Base-by-base conservation (phyloP, 2,329 filamentous ascomycete species). In the Phoma sp. region DNA sequence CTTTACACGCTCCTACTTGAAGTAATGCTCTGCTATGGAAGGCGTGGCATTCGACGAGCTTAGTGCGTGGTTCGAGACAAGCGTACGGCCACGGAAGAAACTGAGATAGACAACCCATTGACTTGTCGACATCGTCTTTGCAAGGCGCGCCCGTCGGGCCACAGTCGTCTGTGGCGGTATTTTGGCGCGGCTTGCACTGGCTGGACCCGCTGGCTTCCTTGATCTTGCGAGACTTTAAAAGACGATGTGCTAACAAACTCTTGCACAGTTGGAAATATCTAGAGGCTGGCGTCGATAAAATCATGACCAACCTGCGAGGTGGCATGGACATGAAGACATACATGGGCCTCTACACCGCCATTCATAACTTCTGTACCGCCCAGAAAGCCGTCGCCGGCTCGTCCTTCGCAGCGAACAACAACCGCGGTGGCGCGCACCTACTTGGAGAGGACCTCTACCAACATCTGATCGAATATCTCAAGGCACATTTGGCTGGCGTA, bases 281-380 rank as follows among this genome's bases (percentile, higher is more conserved):
- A 47, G 89, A 97, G 76, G 83, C 84, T 58, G 93, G 94, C 62
- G 92, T 99, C 65, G 87, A 92, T 63, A 91, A 89, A 74, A 96
- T 99, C 72, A 98, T 99, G 94, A 86, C 87, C 66, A 90, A 96
- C 71, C 83, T 98, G 25, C 90, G 94, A 70, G 89, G 92, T 63
- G 95, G 95, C 58, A 90, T 99, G 78, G 93, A 97, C 71, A 92
- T 98, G 88, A 86, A 89, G 68, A 94, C 91, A 82, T 98, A 98
- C 78, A 97, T 98, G 94, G 92, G 91, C 52, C 87, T 97, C 57
- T 98, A 98, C 79, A 97, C 94, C 48, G 92, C 93, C 58, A 95
- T 99, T 44, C 95, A 99, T 80, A 97, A 99, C 80, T 99, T 99
- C 77, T 99, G 95, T 77, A 99, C 95, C 52, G 96, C 95, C 22